Evolutionary conservation across 495 filamentous ascomycete genomes (phyloP).

Genomic region (Sabuloglossum arenarium): DNA sequence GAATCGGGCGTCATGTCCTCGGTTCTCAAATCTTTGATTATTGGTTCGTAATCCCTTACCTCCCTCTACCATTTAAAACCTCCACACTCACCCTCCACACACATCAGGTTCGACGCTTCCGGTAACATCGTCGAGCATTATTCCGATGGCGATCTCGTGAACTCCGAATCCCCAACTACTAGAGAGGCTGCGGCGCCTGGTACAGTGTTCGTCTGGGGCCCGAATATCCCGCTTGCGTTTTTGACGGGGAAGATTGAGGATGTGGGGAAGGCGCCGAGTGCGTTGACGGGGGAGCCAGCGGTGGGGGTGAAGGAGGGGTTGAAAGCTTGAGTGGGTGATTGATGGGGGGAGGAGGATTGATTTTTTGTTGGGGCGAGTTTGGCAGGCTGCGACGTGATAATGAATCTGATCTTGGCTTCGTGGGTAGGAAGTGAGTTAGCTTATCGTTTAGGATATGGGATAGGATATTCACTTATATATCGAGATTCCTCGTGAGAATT

Average conservation of each 20-base stretch:
- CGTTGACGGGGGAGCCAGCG: not conserved
- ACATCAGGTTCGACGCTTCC: constrained; percentile 35
- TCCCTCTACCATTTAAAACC: not conserved
- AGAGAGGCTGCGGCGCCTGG: not conserved
- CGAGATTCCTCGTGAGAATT: too few species aligned
- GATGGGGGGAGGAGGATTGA: too few species aligned
- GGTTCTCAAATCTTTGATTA: constrained; percentile 50
- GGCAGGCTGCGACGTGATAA: too few species aligned
- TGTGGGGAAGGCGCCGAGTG: not conserved
- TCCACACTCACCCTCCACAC: not conserved
- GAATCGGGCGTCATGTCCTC: constrained; percentile 47
- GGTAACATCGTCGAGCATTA: constrained; percentile 43
- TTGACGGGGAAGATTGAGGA: not conserved
- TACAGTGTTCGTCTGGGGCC: not conserved
- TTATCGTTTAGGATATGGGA: too few species aligned
- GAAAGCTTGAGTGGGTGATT: too few species aligned
- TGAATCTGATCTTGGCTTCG: too few species aligned
- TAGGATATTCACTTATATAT: too few species aligned
- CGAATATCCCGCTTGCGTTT: not conserved
- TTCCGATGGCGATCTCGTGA: constrained; percentile 48
- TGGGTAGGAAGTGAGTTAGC: too few species aligned
- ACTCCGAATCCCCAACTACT: constrained; percentile 8
- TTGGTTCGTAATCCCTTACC: constrained; percentile 23
- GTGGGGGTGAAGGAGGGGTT: too few species aligned
- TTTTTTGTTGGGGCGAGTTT: too few species aligned